Percentiles rank a stretch among this genome's conserved stretches.
These are phyloP conservation scores for Pythium guiyangense DNA, from an alignment of 352 stramenopile species.

Conservation along the genomic window DNA sequence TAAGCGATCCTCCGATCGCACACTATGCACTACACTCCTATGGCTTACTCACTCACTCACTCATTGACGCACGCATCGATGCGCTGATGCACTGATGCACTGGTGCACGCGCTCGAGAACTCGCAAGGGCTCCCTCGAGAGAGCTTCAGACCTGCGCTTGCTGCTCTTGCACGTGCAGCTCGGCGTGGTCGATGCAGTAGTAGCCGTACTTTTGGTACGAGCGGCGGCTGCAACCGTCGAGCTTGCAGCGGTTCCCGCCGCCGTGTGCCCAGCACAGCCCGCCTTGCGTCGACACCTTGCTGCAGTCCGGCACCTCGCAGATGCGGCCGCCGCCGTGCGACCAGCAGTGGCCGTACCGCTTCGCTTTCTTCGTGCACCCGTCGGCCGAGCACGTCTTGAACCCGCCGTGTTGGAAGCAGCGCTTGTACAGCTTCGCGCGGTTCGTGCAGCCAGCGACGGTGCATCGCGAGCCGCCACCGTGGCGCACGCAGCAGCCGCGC, in stretches of 20 bases:
- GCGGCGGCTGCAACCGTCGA: slow-evolving; percentile 37
- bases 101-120: too few species aligned
- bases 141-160: slow-evolving; percentile 19
- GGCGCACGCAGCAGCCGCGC: slow-evolving; percentile 30
- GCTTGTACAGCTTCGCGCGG: slow-evolving; percentile 33
- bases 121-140: too few species aligned
- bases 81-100: too few species aligned
- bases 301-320: slow-evolving; percentile 27
- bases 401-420: slow-evolving; percentile 36
- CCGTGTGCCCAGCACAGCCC: slow-evolving; percentile 39
- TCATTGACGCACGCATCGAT: too few species aligned
- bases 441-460: slow-evolving; percentile 27
- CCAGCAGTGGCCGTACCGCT: slow-evolving; percentile 40
- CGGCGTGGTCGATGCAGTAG: too few species aligned
- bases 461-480: slow-evolving; percentile 33
- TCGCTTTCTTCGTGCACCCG: slow-evolving; percentile 30
- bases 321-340: slow-evolving; percentile 34
- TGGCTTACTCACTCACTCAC: too few species aligned
- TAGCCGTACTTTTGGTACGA: slow-evolving; percentile 48
- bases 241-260: slow-evolving; percentile 37
- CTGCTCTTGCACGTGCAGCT: too few species aligned
- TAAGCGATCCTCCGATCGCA: too few species aligned
- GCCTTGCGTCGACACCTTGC: slow-evolving; percentile 29
- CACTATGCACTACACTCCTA: too few species aligned
- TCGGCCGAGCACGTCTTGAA: slow-evolving; percentile 30